Percentiles rank a stretch among this genome's conserved stretches.
Conservation (phyloP, 768 basidiomycete genomes). For the Suillus bovinus region DNA sequence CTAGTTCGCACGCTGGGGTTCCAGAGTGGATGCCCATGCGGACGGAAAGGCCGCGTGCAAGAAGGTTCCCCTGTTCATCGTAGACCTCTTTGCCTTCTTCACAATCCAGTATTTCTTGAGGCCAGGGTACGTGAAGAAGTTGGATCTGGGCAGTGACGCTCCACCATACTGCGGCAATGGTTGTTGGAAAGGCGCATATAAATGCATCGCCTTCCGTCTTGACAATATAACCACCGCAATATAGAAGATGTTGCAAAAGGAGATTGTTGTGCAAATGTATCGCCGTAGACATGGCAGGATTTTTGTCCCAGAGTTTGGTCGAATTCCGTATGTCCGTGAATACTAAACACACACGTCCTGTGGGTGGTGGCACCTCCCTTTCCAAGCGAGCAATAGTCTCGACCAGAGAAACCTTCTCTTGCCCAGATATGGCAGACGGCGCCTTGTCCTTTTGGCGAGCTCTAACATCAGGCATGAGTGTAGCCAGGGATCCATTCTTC, state of each 20-base stretch:
- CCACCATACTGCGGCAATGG: conserved; percentile 90
- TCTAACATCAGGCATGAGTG: conserved; percentile 88
- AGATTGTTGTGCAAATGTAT: conserved; percentile 88
- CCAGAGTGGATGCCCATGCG: conserved; percentile 99
- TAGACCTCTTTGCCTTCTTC: conserved; percentile 83
- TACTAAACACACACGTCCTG: conserved; percentile 85
- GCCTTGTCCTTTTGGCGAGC: conserved; percentile 68
- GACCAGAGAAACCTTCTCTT: conserved; percentile 53
- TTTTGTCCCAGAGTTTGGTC: conserved; percentile 63
- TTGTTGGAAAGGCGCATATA: conserved; percentile 97
- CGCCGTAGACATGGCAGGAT: conserved; percentile 91
- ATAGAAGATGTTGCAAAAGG: conserved; percentile 55
- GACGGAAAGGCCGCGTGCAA: conserved; percentile 90
- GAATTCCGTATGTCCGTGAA: conserved; percentile 99
- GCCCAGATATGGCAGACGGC: conserved; percentile 95
- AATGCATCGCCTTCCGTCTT: conserved; percentile 99
- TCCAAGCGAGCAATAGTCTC: conserved; percentile 64
- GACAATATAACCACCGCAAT: conserved; percentile 96
- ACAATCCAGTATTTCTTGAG: conserved; percentile 87
- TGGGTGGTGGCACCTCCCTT: conserved; percentile 80
- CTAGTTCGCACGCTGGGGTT: conserved; percentile 82
- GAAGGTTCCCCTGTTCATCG: conserved; percentile 63
- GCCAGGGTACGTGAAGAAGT: conserved; percentile 85
- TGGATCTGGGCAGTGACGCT: conserved; percentile 82
- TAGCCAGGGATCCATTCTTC: conserved; percentile 61